These are phyloP conservation scores for Alternaria hordeiaustralica DNA, from an alignment of 2,329 filamentous ascomycete species.

Conservation along the genomic window DNA sequence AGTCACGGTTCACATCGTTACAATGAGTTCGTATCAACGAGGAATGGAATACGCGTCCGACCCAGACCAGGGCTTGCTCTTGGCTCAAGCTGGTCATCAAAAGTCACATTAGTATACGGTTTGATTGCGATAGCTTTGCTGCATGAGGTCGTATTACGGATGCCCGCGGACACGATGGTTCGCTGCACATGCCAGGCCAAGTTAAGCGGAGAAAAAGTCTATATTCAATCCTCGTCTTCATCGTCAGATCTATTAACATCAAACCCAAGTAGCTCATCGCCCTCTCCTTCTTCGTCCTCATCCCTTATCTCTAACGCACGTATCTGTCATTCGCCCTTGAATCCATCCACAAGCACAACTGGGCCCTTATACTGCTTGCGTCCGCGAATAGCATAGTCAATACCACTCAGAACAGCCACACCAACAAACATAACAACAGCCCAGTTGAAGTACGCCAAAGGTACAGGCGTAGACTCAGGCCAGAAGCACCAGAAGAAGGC, in stretches of 20 bases:
- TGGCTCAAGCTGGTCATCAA: too few species aligned
- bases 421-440: conserved; percentile 46
- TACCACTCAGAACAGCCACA: conserved; percentile 30
- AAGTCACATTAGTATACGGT: too few species aligned
- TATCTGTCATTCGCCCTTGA: conserved; percentile 25
- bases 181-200: background rate
- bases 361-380: conserved; percentile 44
- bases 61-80: too few species aligned
- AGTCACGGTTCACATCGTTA: background rate
- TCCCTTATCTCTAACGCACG: background rate
- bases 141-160: background rate
- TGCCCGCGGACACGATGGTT: background rate
- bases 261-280: background rate
- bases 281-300: background rate
- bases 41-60: too few species aligned
- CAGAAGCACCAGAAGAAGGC: conserved; percentile 54
- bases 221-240: conserved; percentile 4
- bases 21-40: background rate
- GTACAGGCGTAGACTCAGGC: conserved; percentile 42
- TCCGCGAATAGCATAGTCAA: conserved; percentile 40
- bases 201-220: background rate
- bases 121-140: too few species aligned
- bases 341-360: conserved; percentile 36
- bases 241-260: background rate
- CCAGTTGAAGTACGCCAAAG: conserved; percentile 43